phyloP scores from a whole-genome alignment of 306 rosid species.

The Vigna mungo region DNA sequence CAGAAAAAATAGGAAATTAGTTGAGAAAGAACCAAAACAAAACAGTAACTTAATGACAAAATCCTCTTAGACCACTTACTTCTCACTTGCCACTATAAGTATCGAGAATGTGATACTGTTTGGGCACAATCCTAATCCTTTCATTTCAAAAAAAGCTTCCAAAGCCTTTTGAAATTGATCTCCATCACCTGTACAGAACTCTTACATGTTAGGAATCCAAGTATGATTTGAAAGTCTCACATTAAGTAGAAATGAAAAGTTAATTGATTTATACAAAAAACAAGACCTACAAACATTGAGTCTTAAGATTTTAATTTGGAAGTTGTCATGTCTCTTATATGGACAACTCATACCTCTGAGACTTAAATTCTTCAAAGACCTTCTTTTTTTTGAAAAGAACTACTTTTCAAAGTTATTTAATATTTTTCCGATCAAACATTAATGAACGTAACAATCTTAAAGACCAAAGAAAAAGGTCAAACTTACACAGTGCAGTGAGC shows the following conservation, averaged over 20 bases:
- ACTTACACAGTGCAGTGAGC: conserved; percentile 95
- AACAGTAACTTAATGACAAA: conserved; percentile 28
- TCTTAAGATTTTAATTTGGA: too few species aligned
- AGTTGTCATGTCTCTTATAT: too few species aligned
- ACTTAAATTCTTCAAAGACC: too few species aligned
- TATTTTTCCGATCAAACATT: conserved; percentile 29
- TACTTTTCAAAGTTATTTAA: conserved; percentile 29
- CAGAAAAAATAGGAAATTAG: conserved; percentile 37
- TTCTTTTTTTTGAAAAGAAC: conserved; percentile 1
- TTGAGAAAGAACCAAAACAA: conserved; percentile 32
- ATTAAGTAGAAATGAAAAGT: too few species aligned
- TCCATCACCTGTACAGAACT: conserved; percentile 79
- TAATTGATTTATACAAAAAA: too few species aligned
- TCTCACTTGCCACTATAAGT: conserved; percentile 84
- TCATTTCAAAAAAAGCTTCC: conserved; percentile 85
- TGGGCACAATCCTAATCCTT: conserved; percentile 74
- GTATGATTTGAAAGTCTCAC: too few species aligned
- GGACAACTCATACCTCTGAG: too few species aligned
- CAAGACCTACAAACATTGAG: not conserved
- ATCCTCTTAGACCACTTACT: conserved; percentile 57
- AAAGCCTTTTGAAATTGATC: conserved; percentile 84
- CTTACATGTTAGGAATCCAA: not conserved
- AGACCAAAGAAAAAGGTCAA: conserved; percentile 22
- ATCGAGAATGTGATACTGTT: conserved; percentile 89
- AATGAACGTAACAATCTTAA: conserved; percentile 21